Evolutionary conservation across 176 grass and related monocot genomes (phyloP).

Genomic region (maize (Zea mays)): Zm-B73-REFERENCE-NAM-5.0 NC_050102.1:12478001-12478500

Average conservation of each 20-base stretch:
- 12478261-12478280: neutral
- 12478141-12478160: neutral
- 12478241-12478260: neutral
- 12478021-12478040: neutral
- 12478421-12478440: no score
- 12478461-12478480: no score
- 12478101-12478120: neutral
- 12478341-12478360: neutral
- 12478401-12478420: neutral
- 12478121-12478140: neutral
- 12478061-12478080: no score
- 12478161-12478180: neutral
- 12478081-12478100: neutral
- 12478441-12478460: no score
- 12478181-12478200: slow-evolving; percentile 12
- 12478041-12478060: neutral
- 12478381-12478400: neutral
- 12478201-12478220: slow-evolving; percentile 21
- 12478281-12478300: neutral
- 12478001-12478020: neutral
- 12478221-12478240: neutral
- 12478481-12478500: no score
- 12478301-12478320: neutral
- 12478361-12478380: neutral
- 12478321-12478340: neutral